A percentile compares a stretch with the other conserved stretches of the same genome.
These are phyloP conservation scores for Odontarrhena argentea DNA, from an alignment of 345 rosid species.

Conservation along the genomic window DNA sequence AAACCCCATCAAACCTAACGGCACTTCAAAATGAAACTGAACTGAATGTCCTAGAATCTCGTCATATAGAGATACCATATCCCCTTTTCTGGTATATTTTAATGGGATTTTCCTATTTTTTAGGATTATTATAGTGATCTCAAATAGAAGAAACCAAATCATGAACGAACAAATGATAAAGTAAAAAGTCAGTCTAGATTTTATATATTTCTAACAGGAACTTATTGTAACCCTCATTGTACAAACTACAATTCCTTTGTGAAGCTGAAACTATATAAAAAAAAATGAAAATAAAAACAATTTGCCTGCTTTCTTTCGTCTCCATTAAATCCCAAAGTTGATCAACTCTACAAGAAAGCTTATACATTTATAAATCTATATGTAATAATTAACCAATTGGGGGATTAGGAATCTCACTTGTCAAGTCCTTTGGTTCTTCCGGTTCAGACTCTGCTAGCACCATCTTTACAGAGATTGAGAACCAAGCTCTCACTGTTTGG, in stretches of 20 bases:
- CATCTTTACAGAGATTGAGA: conserved; percentile 10
- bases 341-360: conserved; percentile 33
- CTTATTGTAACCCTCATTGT: conserved; percentile 1
- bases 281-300: background rate
- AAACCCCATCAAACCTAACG: too few relatives aligned
- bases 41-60: too few relatives aligned
- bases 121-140: too few relatives aligned
- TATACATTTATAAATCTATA: background rate
- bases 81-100: too few relatives aligned
- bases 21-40: too few relatives aligned
- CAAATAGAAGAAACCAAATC: too few relatives aligned
- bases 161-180: background rate
- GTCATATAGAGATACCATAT: too few relatives aligned
- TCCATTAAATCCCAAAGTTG: conserved; percentile 17
- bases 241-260: conserved; percentile 22
- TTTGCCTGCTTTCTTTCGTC: conserved; percentile 15
- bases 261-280: background rate
- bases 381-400: conserved; percentile 16
- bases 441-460: background rate
- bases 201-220: background rate
- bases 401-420: conserved; percentile 27
- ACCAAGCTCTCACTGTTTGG: conserved; percentile 14
- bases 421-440: conserved; percentile 18
- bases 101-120: too few relatives aligned
- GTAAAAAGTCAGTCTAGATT: conserved; percentile 1